phyloP scores from a whole-genome alignment of 129 eudicot genomes.

The Tagetes erecta region DNA sequence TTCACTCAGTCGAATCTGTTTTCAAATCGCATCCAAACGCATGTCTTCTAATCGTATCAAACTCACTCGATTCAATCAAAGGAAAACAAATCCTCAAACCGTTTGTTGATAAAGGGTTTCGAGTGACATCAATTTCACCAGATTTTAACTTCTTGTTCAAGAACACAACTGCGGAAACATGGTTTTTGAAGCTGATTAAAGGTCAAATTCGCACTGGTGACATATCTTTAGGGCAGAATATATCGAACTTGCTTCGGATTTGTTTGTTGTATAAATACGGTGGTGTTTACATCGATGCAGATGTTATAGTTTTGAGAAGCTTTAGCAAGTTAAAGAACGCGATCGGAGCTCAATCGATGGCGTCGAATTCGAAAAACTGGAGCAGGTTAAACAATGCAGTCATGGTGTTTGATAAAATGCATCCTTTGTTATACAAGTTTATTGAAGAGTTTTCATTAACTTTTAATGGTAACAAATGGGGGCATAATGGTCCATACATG shows the following conservation, averaged over 20 bases:
- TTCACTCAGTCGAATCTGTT: constrained; percentile 54
- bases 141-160: constrained; percentile 67
- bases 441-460: constrained; percentile 86
- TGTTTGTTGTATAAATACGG: constrained; percentile 79
- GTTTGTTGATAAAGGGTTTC: constrained; percentile 52
- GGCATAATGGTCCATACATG: constrained; percentile 93
- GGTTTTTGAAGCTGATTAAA: constrained; percentile 50
- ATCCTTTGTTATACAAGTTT: constrained; percentile 73
- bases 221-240: constrained; percentile 73
- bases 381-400: constrained; percentile 83
- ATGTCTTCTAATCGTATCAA: constrained; percentile 68
- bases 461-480: constrained; percentile 94
- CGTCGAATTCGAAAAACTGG: constrained; percentile 58
- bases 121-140: constrained; percentile 61
- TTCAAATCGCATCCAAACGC: constrained; percentile 72
- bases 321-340: constrained; percentile 50
- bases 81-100: constrained; percentile 61
- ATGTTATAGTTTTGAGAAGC: constrained; percentile 61
- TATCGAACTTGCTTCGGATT: constrained; percentile 75
- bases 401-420: constrained; percentile 80
- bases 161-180: constrained; percentile 63
- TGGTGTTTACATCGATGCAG: constrained; percentile 82
- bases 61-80: constrained; percentile 61
- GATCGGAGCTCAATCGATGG: constrained; percentile 76
- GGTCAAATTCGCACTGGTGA: constrained; percentile 66